These are phyloP conservation scores for Isoetes engelmannii DNA, from an alignment of 83 land plant genomes.

Conservation along the genomic window DNA sequence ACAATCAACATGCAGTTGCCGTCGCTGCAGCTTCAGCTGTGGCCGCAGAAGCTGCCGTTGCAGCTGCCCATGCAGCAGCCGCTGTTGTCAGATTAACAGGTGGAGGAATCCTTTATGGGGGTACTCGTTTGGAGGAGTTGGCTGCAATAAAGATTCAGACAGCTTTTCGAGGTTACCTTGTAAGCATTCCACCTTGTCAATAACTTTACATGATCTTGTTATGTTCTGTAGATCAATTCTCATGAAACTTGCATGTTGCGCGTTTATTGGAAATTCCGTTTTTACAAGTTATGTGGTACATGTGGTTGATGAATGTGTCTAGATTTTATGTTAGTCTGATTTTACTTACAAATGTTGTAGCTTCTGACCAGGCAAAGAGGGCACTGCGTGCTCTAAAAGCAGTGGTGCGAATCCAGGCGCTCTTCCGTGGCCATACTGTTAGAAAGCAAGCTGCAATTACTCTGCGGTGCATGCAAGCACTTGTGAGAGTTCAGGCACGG, in stretches of 20 bases:
- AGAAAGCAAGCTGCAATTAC: slow-evolving; percentile 25
- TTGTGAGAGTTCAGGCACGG: slow-evolving; percentile 24
- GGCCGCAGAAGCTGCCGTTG: slow-evolving; percentile 11
- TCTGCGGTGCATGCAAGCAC: slow-evolving; percentile 28
- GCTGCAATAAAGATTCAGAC: slow-evolving; percentile 37
- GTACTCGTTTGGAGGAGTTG: slow-evolving; percentile 19
- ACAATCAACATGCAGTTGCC: slow-evolving; percentile 10
- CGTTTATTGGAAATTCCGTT: too few relatives aligned
- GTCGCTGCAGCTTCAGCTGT: slow-evolving; percentile 8
- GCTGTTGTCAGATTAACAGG: slow-evolving; percentile 9
- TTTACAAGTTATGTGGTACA: too few relatives aligned
- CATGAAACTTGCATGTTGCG: too few relatives aligned
- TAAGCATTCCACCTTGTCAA: background rate
- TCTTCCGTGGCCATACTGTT: slow-evolving; percentile 20
- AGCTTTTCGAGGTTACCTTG: slow-evolving; percentile 34
- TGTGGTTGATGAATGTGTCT: background rate
- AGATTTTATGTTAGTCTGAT: background rate
- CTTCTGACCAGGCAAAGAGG: slow-evolving; percentile 14
- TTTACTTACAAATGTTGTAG: background rate
- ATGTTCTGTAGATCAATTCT: too few relatives aligned
- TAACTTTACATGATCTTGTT: background rate
- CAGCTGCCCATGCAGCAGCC: slow-evolving; percentile 17
- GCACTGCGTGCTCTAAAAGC: slow-evolving; percentile 34
- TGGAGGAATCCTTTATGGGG: background rate
- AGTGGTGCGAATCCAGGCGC: slow-evolving; percentile 15